phyloP scores from a whole-genome alignment of 495 filamentous ascomycete genomes.

The Tuber microsphaerosporum region DNA sequence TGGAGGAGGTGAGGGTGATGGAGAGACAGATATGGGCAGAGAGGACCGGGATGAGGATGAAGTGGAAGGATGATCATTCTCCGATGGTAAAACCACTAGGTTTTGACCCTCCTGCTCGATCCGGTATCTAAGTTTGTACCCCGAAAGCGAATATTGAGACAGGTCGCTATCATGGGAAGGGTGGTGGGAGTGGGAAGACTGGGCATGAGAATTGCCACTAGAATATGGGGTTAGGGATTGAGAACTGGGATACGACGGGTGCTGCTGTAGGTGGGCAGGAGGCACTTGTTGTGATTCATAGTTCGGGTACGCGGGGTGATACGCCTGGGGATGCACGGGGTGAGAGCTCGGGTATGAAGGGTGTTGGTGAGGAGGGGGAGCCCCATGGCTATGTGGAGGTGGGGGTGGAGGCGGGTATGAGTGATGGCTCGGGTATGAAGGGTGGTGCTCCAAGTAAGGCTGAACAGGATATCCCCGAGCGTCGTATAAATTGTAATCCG shows the following conservation, averaged over 20 bases:
- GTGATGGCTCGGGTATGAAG: conserved; percentile 26
- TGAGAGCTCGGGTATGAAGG: conserved; percentile 28
- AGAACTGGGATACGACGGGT: conserved; percentile 31
- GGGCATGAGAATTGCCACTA: conserved; percentile 27
- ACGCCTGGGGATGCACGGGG: conserved; percentile 22
- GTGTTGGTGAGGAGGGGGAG: conserved; percentile 22
- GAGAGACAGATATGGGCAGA: conserved; percentile 9
- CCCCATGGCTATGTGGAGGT: conserved; percentile 20
- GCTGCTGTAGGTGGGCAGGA: conserved; percentile 24
- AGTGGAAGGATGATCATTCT: conserved; percentile 21
- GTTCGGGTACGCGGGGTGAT: conserved; percentile 36
- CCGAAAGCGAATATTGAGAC: conserved; percentile 37
- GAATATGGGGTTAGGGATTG: conserved; percentile 38
- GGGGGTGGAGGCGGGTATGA: conserved; percentile 25
- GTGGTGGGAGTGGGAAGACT: conserved; percentile 25
- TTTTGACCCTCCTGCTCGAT: conserved; percentile 39
- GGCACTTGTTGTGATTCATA: conserved; percentile 27
- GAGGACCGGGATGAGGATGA: conserved; percentile 18
- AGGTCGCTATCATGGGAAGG: conserved; percentile 37
- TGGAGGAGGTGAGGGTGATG: conserved; percentile 36
- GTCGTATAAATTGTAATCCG: conserved; percentile 37
- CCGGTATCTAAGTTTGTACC: conserved; percentile 30
- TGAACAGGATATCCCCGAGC: conserved; percentile 36
- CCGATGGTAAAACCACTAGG: conserved; percentile 37
- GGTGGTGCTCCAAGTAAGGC: conserved; percentile 21